Conservation (phyloP, 371 early-diverging fungal genomes). For the Haplosporangium sp. region DNA sequence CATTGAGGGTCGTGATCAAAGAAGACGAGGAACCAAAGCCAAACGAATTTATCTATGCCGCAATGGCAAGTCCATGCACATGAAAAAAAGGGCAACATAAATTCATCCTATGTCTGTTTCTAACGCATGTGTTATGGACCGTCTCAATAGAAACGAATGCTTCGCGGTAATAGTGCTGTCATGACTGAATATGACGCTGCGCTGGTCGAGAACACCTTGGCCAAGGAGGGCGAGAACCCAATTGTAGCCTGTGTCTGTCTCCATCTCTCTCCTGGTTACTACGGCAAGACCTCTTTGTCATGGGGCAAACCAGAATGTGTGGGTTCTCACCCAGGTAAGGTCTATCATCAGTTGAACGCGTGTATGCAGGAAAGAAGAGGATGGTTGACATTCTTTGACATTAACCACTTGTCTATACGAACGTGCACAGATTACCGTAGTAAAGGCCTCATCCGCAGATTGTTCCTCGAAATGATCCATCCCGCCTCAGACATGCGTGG, state of each 20-base stretch:
- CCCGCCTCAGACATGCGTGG: constrained; percentile 36
- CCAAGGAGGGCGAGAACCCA: constrained; percentile 34
- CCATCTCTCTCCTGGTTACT: constrained; percentile 22
- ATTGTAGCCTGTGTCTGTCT: constrained; percentile 31
- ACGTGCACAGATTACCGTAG: constrained; percentile 41
- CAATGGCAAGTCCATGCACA: constrained; percentile 5
- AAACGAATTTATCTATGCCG: constrained; percentile 3
- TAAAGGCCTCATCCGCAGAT: constrained; percentile 27
- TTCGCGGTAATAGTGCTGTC: constrained; percentile 21
- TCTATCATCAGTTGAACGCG: no score
- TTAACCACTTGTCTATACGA: no score
- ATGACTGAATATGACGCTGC: constrained; percentile 41
- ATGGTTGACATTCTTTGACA: no score
- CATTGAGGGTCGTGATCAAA: not conserved
- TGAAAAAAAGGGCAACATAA: not conserved
- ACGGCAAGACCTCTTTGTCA: constrained; percentile 20
- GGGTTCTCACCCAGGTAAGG: constrained; percentile 32
- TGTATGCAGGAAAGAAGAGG: not conserved
- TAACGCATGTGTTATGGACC: not conserved
- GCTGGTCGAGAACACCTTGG: constrained; percentile 35
- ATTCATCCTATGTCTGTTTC: not conserved
- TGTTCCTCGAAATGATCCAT: constrained; percentile 33
- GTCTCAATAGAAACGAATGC: constrained; percentile 20
- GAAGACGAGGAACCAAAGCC: constrained; percentile 17
- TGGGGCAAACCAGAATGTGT: constrained; percentile 38